Base-by-base conservation (phyloP, 2,329 filamentous ascomycete genomes). In the Aspergillus ochraceoroseus region DNA sequence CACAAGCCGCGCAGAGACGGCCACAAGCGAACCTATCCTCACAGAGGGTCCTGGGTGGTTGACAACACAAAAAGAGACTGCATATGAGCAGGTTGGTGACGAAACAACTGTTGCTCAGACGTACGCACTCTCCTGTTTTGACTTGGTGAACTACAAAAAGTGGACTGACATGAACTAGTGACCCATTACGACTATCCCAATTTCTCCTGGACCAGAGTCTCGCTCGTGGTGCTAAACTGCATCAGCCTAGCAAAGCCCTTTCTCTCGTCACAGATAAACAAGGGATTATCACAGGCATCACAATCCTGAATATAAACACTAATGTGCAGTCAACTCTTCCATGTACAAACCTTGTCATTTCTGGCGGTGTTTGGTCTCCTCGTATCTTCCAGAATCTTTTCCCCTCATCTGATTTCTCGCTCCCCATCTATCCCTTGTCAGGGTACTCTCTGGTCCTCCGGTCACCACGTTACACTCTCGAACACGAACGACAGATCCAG, bases 361-460 rank as follows among this genome's bases (percentile, higher is more conserved):
- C 82, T 0, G 76, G 83, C 0, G 85, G 85, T 2, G 75, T 79
- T 2, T 90, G 86, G 85, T 83, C 83, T 0, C 73, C 77, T 0
- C 63, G 65, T 20, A 77, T 86, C n/a, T 83, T 87, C 56, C 52
- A 65, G 2, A 65, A 68, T 0, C 72, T 90, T 11, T 89, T 90
- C 55, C 77, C 77, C 0, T 54, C 61, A 0, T 73, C 81, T 1
- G 55, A 54, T 2, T 54, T 73, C 1, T 59, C 66, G 7, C 64
- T 88, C 14, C 76, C 79, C 0, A 68, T 87, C 28, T 66, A 69
- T 2, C 72, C 77, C 12, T 66, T 88, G 4, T 82, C 83, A 0
- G 86, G 85, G 0, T 80, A 89, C 62, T 87, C 82, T 12, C 64
- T 90, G 6, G 74, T 88, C 2, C 63, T 89, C 3, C 74, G 69